These are phyloP conservation scores for Pyricularia grisea DNA, from an alignment of 2,329 filamentous ascomycete genomes.

Conservation along the genomic window DNA sequence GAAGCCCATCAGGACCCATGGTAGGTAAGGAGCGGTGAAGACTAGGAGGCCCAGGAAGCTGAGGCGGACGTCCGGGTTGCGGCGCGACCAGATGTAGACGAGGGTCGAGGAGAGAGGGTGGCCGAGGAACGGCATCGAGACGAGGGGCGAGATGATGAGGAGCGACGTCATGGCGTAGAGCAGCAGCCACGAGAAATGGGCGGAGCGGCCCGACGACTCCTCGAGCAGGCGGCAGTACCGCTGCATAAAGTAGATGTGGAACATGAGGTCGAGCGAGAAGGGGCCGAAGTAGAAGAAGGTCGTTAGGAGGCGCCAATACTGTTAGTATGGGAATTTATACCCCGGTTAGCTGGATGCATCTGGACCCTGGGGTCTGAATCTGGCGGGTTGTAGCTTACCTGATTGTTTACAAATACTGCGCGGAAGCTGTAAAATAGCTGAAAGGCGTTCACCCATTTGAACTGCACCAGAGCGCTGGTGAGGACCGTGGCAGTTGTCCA, in stretches of 20 bases:
- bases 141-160: conserved; percentile 72
- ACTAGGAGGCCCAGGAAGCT: conserved; percentile 83
- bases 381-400: conserved; percentile 46
- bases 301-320: conserved; percentile 96
- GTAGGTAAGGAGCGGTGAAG: conserved; percentile 89
- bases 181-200: conserved; percentile 91
- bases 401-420: conserved; percentile 81
- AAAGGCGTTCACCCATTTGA: conserved; percentile 83
- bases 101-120: conserved; percentile 85
- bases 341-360: neutral
- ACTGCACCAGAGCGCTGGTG: conserved; percentile 85
- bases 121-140: conserved; percentile 91
- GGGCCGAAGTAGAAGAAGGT: conserved; percentile 98
- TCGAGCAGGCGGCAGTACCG: conserved; percentile 92
- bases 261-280: conserved; percentile 85
- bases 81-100: conserved; percentile 95
- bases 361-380: neutral
- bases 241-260: conserved; percentile 97
- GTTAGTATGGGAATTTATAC: neutral
- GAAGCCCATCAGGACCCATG: conserved; percentile 92
- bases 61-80: conserved; percentile 84
- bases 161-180: conserved; percentile 76
- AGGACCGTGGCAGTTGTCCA: conserved; percentile 92
- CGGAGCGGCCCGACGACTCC: conserved; percentile 85
- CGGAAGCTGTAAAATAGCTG: conserved; percentile 96